Evolutionary conservation across 1,139 yeast species (phyloP).

Genomic region (Candida anutae): DNA sequence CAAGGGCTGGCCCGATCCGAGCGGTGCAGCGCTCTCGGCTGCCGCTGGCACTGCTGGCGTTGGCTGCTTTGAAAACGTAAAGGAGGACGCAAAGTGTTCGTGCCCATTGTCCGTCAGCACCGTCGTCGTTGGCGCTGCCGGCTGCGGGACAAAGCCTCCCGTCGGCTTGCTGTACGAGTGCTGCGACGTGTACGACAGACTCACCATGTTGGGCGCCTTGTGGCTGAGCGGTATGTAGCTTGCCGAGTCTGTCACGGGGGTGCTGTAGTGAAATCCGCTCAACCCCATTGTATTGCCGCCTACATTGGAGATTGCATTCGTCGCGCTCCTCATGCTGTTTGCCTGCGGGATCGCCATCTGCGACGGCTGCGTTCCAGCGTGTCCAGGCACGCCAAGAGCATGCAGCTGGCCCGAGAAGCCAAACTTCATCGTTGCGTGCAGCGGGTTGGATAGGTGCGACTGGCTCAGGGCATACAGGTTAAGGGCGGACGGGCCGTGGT

Average conservation of each 20-base stretch:
- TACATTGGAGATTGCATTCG: constrained; percentile 24
- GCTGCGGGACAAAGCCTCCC: constrained; percentile 1
- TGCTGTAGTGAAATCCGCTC: constrained; percentile 46
- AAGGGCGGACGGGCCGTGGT: neutral
- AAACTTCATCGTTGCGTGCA: neutral
- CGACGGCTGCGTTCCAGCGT: too few species aligned
- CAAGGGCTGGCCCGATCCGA: neutral
- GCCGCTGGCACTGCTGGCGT: too few species aligned
- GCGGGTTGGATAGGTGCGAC: neutral
- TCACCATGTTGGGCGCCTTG: too few species aligned
- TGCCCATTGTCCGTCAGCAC: neutral
- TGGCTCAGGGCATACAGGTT: neutral
- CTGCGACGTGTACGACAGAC: constrained; percentile 34
- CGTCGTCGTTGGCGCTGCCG: constrained; percentile 1
- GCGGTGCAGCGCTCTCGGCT: neutral
- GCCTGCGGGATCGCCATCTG: constrained; percentile 4
- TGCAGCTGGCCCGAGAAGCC: too few species aligned
- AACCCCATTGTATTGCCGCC: constrained; percentile 37
- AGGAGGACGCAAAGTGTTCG: neutral
- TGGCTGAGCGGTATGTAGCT: too few species aligned
- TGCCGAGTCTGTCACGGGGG: constrained; percentile 46
- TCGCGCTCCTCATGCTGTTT: constrained; percentile 4
- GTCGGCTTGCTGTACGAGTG: constrained; percentile 11
- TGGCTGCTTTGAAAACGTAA: too few species aligned
- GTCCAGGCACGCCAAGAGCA: too few species aligned